phyloP scores from a whole-genome alignment of 2,329 filamentous ascomycete genomes.

The Fonsecaea erecta region DNA sequence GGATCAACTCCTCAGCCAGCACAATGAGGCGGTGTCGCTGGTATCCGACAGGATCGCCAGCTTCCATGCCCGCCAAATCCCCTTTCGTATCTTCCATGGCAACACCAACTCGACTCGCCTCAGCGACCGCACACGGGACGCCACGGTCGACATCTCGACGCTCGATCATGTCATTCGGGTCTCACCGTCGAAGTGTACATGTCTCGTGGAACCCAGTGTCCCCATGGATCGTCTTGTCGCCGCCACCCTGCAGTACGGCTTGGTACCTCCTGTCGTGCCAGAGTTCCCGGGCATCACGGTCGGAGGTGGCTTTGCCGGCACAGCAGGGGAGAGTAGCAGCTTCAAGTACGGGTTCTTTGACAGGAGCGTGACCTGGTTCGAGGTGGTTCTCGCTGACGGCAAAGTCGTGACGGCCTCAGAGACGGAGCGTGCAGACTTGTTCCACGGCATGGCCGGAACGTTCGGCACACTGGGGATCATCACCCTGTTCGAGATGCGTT shows the following conservation, averaged over 20 bases:
- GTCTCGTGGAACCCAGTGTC: constrained; percentile 72
- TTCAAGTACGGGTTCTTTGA: constrained; percentile 73
- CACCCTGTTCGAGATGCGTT: constrained; percentile 59
- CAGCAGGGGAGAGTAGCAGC: constrained; percentile 69
- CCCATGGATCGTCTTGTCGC: constrained; percentile 68
- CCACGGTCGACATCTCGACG: constrained; percentile 69
- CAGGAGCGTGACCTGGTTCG: constrained; percentile 63
- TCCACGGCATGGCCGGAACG: constrained; percentile 67
- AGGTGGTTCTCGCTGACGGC: constrained; percentile 69
- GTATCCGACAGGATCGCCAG: constrained; percentile 27
- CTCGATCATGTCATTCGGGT: constrained; percentile 68
- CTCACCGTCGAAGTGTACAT: constrained; percentile 59
- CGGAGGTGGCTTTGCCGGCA: constrained; percentile 70
- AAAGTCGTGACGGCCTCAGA: constrained; percentile 61
- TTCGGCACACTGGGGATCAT: constrained; percentile 71
- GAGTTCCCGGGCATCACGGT: constrained; percentile 75
- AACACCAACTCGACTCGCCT: constrained; percentile 60
- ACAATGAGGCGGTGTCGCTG: constrained; percentile 15
- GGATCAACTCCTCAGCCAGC: constrained; percentile 6
- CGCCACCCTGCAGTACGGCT: constrained; percentile 59
- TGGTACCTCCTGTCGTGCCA: constrained; percentile 70
- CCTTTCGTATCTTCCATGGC: constrained; percentile 63
- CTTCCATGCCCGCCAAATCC: constrained; percentile 40
- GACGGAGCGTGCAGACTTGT: constrained; percentile 62
- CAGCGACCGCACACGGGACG: constrained; percentile 51